phyloP scores from a whole-genome alignment of 1,139 yeast species.

The Diutina sp. region DNA sequence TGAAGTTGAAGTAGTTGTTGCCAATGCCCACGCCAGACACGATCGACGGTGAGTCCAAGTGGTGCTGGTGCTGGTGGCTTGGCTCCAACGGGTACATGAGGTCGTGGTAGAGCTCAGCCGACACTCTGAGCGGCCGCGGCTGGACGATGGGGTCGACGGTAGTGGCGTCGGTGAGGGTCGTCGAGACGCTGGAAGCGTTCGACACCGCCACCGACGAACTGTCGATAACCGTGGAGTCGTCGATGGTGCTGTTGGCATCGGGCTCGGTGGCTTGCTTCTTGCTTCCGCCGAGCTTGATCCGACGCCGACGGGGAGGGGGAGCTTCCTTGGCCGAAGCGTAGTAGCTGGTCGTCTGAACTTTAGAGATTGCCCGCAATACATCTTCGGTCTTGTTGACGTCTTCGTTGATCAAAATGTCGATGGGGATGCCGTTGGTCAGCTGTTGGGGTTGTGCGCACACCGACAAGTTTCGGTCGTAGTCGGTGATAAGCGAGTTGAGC shows the following conservation, averaged over 20 bases:
- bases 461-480: conserved; percentile 13
- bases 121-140: background rate
- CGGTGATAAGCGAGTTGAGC: conserved; percentile 17
- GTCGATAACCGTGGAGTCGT: background rate
- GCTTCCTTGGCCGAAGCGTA: conserved; percentile 14
- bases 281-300: conserved; percentile 23
- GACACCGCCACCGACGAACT: background rate
- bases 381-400: conserved; percentile 21
- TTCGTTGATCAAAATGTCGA: conserved; percentile 9
- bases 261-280: conserved; percentile 4
- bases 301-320: conserved; percentile 35
- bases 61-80: background rate
- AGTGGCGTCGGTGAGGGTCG: background rate
- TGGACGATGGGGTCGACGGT: background rate
- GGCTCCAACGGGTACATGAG: background rate
- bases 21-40: conserved; percentile 26
- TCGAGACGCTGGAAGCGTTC: background rate
- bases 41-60: conserved; percentile 6
- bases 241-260: background rate
- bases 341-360: conserved; percentile 33
- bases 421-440: conserved; percentile 7
- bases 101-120: conserved; percentile 1
- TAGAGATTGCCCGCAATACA: conserved; percentile 31
- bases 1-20: conserved; percentile 20
- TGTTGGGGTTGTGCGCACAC: conserved; percentile 4